Percentiles rank a stretch among this genome's conserved stretches.
phyloP scores from a whole-genome alignment of 345 rosid species.

The Boechera stricta region DNA sequence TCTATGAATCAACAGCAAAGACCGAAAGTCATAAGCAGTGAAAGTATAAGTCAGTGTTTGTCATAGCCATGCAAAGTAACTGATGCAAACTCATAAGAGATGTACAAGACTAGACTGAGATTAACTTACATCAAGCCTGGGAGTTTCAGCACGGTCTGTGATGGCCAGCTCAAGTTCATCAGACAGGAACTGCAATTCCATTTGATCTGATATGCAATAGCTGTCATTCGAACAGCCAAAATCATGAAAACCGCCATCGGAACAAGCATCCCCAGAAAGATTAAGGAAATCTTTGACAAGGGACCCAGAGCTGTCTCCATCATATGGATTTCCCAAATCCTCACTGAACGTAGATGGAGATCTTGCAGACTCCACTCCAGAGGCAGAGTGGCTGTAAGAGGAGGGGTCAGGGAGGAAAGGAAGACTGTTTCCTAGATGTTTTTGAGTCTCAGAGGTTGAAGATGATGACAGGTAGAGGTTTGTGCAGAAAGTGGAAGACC shows the following conservation, averaged over 20 bases:
- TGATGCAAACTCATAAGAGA: slow-evolving; percentile 25
- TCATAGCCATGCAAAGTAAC: slow-evolving; percentile 16
- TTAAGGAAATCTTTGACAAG: slow-evolving; percentile 61
- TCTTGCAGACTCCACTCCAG: slow-evolving; percentile 58
- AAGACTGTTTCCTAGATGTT: slow-evolving; percentile 62
- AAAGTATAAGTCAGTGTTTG: not conserved
- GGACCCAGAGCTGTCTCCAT: slow-evolving; percentile 54
- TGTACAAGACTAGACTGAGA: slow-evolving; percentile 10
- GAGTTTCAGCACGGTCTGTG: slow-evolving; percentile 78
- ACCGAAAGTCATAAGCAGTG: not conserved
- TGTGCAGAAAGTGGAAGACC: slow-evolving; percentile 86
- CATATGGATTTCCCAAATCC: slow-evolving; percentile 54
- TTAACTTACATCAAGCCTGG: slow-evolving; percentile 76
- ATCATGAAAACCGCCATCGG: slow-evolving; percentile 60
- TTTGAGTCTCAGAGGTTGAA: slow-evolving; percentile 63
- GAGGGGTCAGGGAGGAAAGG: slow-evolving; percentile 86
- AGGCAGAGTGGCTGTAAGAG: slow-evolving; percentile 54
- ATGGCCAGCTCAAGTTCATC: slow-evolving; percentile 84
- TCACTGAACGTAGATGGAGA: slow-evolving; percentile 60
- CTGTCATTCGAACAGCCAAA: slow-evolving; percentile 52
- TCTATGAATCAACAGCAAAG: slow-evolving; percentile 17
- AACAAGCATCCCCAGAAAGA: slow-evolving; percentile 58
- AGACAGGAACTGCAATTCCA: slow-evolving; percentile 80
- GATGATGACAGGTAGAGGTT: slow-evolving; percentile 79
- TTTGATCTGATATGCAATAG: slow-evolving; percentile 60